phyloP scores from a whole-genome alignment of 1,284 basidiomycete species.

The Heterobasidion irregulare region DNA sequence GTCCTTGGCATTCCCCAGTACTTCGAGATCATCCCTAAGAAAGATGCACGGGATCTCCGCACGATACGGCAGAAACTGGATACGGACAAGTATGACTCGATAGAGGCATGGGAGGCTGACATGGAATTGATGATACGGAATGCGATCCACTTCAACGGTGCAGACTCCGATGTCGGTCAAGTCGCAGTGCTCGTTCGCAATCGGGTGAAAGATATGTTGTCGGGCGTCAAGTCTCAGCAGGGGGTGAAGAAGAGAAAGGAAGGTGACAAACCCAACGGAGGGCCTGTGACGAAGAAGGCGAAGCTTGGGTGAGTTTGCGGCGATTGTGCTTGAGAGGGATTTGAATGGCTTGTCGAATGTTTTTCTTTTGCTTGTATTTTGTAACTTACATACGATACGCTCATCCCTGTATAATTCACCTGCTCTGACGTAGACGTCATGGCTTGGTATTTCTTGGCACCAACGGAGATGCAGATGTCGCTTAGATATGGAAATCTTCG shows the following conservation, averaged over 20 bases:
- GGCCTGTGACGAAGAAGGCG: constrained; percentile 56
- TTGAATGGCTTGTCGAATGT: neutral
- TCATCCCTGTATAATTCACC: neutral
- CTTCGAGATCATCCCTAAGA: constrained; percentile 71
- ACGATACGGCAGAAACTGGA: constrained; percentile 83
- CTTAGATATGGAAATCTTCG: constrained; percentile 3
- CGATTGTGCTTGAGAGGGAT: neutral
- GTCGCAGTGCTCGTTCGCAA: constrained; percentile 42
- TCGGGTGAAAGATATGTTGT: constrained; percentile 45
- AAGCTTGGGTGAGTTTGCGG: constrained; percentile 29
- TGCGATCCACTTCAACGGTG: constrained; percentile 80
- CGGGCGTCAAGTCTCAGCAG: constrained; percentile 22
- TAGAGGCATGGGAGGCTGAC: constrained; percentile 76
- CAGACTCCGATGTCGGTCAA: constrained; percentile 66
- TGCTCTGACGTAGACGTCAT: neutral
- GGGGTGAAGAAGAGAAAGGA: constrained; percentile 59
- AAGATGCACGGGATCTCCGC: constrained; percentile 82
- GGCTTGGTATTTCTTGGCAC: constrained; percentile 4
- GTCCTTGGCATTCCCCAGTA: constrained; percentile 76
- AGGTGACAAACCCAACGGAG: constrained; percentile 42
- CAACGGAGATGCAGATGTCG: neutral
- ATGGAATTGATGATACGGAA: constrained; percentile 81
- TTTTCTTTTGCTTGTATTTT: neutral
- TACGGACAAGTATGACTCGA: constrained; percentile 70
- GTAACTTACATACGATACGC: neutral